Evolutionary conservation across 2,329 filamentous ascomycete genomes (phyloP).

Genomic region (Fusarium anguioides): DNA sequence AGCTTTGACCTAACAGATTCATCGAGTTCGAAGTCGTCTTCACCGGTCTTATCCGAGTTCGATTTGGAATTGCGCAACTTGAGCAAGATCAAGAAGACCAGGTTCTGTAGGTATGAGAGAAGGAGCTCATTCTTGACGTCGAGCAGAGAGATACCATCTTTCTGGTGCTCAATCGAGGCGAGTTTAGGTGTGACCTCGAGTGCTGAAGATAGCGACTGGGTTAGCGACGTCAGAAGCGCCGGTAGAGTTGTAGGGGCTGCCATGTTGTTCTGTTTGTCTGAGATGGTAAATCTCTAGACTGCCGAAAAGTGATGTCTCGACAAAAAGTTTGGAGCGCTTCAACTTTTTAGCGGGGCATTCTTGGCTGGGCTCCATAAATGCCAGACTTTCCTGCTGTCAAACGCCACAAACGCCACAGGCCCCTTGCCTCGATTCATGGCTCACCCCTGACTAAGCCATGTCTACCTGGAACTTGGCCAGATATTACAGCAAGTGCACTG

Average conservation of each 20-base stretch:
- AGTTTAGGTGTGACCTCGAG: conserved; percentile 74
- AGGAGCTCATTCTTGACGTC: conserved; percentile 98
- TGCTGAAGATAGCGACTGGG: conserved; percentile 69
- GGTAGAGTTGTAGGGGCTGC: conserved; percentile 62
- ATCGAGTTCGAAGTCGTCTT: conserved; percentile 63
- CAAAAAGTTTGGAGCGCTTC: conserved; percentile 44
- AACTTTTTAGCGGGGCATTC: conserved; percentile 49
- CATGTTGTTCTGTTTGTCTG: conserved; percentile 52
- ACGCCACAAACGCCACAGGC: conserved; percentile 29
- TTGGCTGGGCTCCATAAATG: conserved; percentile 11
- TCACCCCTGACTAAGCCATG: conserved; percentile 42
- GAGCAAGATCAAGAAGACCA: conserved; percentile 86
- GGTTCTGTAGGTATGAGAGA: conserved; percentile 93
- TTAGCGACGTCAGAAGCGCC: conserved; percentile 64
- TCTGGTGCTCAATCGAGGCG: conserved; percentile 74
- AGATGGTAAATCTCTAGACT: conserved; percentile 25
- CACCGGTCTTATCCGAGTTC: conserved; percentile 41
- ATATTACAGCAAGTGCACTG: conserved; percentile 40
- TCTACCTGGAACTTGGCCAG: conserved; percentile 42
- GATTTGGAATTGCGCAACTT: conserved; percentile 73
- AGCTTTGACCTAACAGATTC: conserved; percentile 82
- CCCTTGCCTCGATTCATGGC: conserved; percentile 25
- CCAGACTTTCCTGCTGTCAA: not conserved
- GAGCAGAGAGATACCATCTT: conserved; percentile 91
- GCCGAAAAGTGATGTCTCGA: conserved; percentile 20